Conservation (phyloP, 1,284 basidiomycete genomes). For the Testicularia cyperi region DNA sequence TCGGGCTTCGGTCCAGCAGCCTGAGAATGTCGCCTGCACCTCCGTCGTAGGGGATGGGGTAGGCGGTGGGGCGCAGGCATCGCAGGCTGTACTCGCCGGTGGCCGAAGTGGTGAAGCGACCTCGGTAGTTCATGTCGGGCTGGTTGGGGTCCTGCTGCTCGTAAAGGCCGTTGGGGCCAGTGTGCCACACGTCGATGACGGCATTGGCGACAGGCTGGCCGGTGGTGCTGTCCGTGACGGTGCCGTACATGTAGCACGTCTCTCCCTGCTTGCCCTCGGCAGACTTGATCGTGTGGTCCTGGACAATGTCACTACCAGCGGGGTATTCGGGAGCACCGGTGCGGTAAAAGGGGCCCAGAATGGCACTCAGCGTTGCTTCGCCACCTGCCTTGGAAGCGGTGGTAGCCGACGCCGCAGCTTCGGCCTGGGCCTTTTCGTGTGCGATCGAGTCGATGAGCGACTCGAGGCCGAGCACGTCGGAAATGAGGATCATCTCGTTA, state of each 20-base stretch:
- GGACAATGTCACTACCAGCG: conserved; percentile 50
- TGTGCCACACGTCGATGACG: conserved; percentile 61
- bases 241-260: conserved; percentile 56
- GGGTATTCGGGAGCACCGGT: conserved; percentile 54
- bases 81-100: conserved; percentile 57
- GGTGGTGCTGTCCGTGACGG: conserved; percentile 47
- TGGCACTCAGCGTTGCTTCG: conserved; percentile 47
- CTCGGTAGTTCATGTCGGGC: conserved; percentile 59
- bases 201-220: conserved; percentile 59
- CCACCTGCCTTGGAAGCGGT: conserved; percentile 11
- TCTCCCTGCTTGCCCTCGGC: conserved; percentile 50
- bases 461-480: conserved; percentile 61
- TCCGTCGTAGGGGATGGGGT: conserved; percentile 61
- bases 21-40: conserved; percentile 59
- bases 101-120: conserved; percentile 57
- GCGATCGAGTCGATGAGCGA: conserved; percentile 56
- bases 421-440: conserved; percentile 10
- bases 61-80: conserved; percentile 60
- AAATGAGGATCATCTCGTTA: conserved; percentile 61
- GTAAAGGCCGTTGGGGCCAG: conserved; percentile 61
- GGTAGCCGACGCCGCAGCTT: conserved; percentile 9
- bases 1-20: conserved; percentile 60
- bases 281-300: conserved; percentile 48
- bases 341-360: conserved; percentile 61
- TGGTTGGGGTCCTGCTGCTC: conserved; percentile 60